Evolutionary conservation across 2,329 filamentous ascomycete species (phyloP), one percentile per base, ranked within the genome.

Genomic region (Beauveria caledonica): DNA sequence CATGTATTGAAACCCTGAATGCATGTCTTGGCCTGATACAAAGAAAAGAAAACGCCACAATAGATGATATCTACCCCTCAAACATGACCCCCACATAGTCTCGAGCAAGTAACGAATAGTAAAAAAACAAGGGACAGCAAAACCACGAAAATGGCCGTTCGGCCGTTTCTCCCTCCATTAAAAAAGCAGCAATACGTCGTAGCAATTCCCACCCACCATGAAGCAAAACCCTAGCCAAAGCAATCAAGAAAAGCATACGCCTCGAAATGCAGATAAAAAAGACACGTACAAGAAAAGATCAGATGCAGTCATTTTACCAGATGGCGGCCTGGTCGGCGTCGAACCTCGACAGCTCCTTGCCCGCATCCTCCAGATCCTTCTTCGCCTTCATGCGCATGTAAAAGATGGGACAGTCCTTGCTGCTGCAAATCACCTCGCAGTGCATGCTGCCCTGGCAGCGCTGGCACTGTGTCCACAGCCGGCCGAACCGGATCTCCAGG

Each of bases 331-430:
- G 84, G 74, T 96, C 92, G 64, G 86, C 83, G 76, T 99, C 94
- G 75, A 99, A 99, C 67, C 94, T 80, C 67, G 83, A 83, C 68
- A 99, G 74, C 73, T 99, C 94, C 77, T 91, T 95, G 61, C 92
- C 91, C 1, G 87, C 88, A 76, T 99, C 94, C 74, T 97, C 93
- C 44, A 97, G 86, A 72, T 99, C 94, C 80, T 99, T 99, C 83
- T 97, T 96, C 36, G 93, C 93, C 81, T 99, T 99, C 94, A 99
- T 99, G 5, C 94, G 86, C 94, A 99, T 99, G 74, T 99, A 99
- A 75, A 99, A 99, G 69, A 99, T 99, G 1, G 94, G 94, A 71
- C 94, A 99, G 78, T 99, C 94, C 73, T 92, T 89, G 72, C 88
- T 93, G 64, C 88, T 92, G 78, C 94, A 99, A 67, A 99, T 97